A percentile compares a stretch with the other conserved stretches of the same genome.
Evolutionary conservation across 352 stramenopile species (phyloP).

Genomic region (Phytopythium litorale): DNA sequence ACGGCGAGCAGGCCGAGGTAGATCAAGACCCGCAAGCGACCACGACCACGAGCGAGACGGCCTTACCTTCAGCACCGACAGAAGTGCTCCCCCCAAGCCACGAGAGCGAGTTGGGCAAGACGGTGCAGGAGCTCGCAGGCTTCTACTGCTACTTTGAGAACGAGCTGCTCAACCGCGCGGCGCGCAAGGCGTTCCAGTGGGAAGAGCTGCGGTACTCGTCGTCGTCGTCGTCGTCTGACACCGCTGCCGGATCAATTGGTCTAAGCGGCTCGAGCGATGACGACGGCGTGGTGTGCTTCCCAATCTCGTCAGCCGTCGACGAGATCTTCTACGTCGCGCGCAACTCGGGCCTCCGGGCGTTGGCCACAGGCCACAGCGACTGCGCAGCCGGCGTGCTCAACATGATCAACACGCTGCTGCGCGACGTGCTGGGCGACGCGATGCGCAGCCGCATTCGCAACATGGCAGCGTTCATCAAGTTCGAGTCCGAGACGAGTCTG

Average conservation of each 20-base stretch:
- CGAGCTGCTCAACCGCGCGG: slow-evolving; percentile 66
- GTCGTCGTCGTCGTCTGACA: slow-evolving; percentile 9
- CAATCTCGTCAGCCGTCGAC: slow-evolving; percentile 82
- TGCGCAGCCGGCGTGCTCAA: slow-evolving; percentile 81
- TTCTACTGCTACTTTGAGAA: slow-evolving; percentile 89
- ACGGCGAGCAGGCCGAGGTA: neutral
- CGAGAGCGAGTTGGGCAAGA: slow-evolving; percentile 75
- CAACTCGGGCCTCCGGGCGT: slow-evolving; percentile 72
- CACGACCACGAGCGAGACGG: neutral
- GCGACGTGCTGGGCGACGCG: slow-evolving; percentile 69
- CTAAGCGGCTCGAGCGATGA: slow-evolving; percentile 5
- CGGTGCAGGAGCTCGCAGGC: slow-evolving; percentile 76
- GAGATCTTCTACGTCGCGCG: slow-evolving; percentile 86
- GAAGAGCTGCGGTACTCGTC: slow-evolving; percentile 76
- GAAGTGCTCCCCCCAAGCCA: slow-evolving; percentile 49
- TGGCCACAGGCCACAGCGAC: slow-evolving; percentile 81
- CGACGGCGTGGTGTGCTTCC: slow-evolving; percentile 46
- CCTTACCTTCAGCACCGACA: neutral
- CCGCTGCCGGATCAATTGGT: slow-evolving; percentile 4
- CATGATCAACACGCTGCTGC: slow-evolving; percentile 82
- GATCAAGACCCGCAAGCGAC: slow-evolving; percentile 8
- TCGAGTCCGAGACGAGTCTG: slow-evolving; percentile 52
- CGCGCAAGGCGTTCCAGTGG: slow-evolving; percentile 81
- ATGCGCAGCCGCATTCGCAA: slow-evolving; percentile 77
- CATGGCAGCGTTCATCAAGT: slow-evolving; percentile 59